Evolutionary conservation across 2,329 filamentous ascomycete genomes (phyloP).

Genomic region (Epichloe coenophiala): DNA sequence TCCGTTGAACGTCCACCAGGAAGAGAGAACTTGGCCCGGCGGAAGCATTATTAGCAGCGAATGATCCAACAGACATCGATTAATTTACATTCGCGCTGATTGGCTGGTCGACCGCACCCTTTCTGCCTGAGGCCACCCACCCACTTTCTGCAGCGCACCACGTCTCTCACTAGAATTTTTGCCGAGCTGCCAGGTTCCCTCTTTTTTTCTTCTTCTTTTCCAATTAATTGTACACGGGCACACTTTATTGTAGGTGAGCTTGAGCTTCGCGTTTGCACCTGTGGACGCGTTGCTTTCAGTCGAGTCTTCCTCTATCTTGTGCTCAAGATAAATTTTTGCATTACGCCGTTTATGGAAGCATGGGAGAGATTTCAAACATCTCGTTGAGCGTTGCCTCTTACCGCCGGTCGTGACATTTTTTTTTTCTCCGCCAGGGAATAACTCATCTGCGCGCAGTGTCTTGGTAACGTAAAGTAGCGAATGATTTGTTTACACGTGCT

Average conservation of each 20-base stretch:
- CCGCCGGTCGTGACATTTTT: conserved; percentile 54
- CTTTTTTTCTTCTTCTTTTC: conserved; percentile 24
- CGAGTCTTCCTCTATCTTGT: conserved; percentile 63
- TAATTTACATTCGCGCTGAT: conserved; percentile 31
- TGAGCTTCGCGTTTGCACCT: conserved; percentile 29
- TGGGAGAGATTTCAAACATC: conserved; percentile 39
- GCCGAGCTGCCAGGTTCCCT: conserved; percentile 6
- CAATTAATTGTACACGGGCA: conserved; percentile 51
- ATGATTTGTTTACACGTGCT: background rate
- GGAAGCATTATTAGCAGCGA: conserved; percentile 18
- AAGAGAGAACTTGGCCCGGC: conserved; percentile 23
- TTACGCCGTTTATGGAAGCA: conserved; percentile 61
- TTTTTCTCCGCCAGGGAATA: no score
- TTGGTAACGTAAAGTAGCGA: background rate
- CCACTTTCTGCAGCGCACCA: conserved; percentile 1
- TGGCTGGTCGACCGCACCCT: conserved; percentile 15
- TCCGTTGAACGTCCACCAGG: conserved; percentile 25
- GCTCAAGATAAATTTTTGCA: conserved; percentile 39
- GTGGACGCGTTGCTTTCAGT: conserved; percentile 29
- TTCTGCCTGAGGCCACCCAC: conserved; percentile 4
- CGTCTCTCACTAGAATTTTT: conserved; percentile 11
- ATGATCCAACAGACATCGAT: conserved; percentile 18
- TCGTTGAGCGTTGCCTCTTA: conserved; percentile 56
- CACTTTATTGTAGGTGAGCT: conserved; percentile 62
- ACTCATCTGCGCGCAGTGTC: no score